Conservation (phyloP, 1,284 basidiomycete genomes). For the Cryptococcus depauperatus region DNA sequence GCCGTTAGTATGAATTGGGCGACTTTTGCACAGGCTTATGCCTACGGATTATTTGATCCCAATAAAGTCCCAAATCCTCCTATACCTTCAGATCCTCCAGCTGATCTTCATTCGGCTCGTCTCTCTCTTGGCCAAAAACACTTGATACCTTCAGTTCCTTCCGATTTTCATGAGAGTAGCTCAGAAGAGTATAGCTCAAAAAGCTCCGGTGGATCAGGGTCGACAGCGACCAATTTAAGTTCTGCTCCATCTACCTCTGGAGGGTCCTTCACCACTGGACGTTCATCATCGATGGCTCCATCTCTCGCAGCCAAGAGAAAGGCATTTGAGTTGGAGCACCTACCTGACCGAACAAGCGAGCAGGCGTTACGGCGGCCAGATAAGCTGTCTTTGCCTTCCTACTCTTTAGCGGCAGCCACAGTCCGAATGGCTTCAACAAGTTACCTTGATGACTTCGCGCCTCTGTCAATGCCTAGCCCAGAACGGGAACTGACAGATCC, state of each 20-base stretch:
- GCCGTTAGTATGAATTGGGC: conserved; percentile 49
- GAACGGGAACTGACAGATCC: conserved; percentile 80
- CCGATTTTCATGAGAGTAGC: conserved; percentile 1
- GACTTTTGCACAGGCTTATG: conserved; percentile 66
- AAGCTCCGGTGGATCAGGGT: conserved; percentile 13
- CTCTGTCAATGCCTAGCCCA: conserved; percentile 72
- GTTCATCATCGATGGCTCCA: conserved; percentile 13
- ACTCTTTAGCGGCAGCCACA: conserved; percentile 60
- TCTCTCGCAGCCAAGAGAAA: conserved; percentile 17
- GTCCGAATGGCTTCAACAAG: conserved; percentile 62
- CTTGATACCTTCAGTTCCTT: neutral
- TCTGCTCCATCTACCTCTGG: conserved; percentile 17
- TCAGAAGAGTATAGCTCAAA: conserved; percentile 9
- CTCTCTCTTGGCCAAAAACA: conserved; percentile 23
- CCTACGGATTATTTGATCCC: conserved; percentile 71
- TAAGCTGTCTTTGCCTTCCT: conserved; percentile 27
- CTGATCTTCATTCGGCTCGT: conserved; percentile 15
- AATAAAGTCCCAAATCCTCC: conserved; percentile 63
- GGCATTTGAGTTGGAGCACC: conserved; percentile 23
- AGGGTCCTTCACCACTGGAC: conserved; percentile 5
- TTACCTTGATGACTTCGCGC: conserved; percentile 44
- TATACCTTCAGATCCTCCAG: conserved; percentile 9
- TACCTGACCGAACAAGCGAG: conserved; percentile 2
- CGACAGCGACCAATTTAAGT: conserved; percentile 14
- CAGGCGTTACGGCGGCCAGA: conserved; percentile 15